These are phyloP conservation scores for Teunomyces stri DNA, from an alignment of 805 yeast genomes.

Conservation along the genomic window DNA sequence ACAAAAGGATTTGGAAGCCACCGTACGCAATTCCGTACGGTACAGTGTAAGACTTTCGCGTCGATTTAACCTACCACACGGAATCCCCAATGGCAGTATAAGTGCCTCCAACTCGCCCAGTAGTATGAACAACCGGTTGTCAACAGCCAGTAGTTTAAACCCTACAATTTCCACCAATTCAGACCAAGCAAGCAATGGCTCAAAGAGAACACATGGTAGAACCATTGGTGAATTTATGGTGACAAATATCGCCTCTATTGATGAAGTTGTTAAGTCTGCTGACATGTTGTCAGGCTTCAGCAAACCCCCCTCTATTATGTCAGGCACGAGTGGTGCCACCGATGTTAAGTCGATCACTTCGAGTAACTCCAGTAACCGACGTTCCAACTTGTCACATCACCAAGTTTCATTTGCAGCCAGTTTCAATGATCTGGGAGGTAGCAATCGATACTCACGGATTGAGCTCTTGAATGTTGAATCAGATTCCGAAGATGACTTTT, in stretches of 20 bases:
- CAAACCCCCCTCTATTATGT: conserved; percentile 23
- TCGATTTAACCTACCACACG: conserved; percentile 25
- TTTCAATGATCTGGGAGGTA: conserved; percentile 18
- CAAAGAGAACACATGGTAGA: conserved; percentile 20
- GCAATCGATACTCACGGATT: conserved; percentile 42
- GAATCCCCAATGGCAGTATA: neutral
- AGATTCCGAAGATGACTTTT: conserved; percentile 20
- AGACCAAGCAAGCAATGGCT: conserved; percentile 1
- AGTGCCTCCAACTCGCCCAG: conserved; percentile 4
- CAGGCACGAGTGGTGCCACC: conserved; percentile 11
- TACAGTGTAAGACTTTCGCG: conserved; percentile 64
- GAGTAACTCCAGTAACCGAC: conserved; percentile 7
- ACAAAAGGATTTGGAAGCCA: conserved; percentile 66
- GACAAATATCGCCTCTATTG: conserved; percentile 55
- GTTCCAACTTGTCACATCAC: conserved; percentile 8
- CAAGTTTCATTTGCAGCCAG: conserved; percentile 29
- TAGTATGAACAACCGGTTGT: conserved; percentile 5
- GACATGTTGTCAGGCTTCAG: conserved; percentile 29
- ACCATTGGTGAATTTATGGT: conserved; percentile 66
- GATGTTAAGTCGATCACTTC: conserved; percentile 20
- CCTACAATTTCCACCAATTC: neutral
- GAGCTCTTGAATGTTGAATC: conserved; percentile 45
- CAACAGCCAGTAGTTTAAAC: neutral
- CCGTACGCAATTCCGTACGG: conserved; percentile 80
- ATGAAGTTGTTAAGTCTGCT: conserved; percentile 34